Base-by-base conservation (phyloP, 106 monocot species). In the Dendrobium nobile region DNA sequence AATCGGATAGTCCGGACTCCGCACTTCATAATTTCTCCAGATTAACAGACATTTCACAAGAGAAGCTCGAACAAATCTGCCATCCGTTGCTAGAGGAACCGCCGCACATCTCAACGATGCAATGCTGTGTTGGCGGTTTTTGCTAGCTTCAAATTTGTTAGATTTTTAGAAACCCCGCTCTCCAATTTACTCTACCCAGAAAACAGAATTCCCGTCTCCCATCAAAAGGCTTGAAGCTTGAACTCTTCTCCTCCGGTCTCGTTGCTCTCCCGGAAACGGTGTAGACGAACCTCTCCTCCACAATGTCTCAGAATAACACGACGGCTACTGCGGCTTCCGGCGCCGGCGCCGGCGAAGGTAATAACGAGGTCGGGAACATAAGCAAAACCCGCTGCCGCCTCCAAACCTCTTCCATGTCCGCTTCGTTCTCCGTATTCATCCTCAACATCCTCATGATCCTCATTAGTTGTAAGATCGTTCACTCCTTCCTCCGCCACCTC, bases 381-480 rank as follows among this genome's bases (percentile, higher is more conserved):
- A 26, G 0, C 1, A 28, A 4, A 48, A 48, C 48, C 27, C 45
- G 9, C 41, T 75, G 75, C 75, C 6, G 47, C 9, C 44, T 45
- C 7, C 22, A 9, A 11, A 44, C 22, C 28, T 65, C 79, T n/a
- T 77, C 41, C 47, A 37, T 54, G 40, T 47, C 83, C 22, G 77
- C 64, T 47, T 75, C 77, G 17, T 84, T 82, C 82, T 73, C 87
- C 48, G 24, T 81, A 37, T 81, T 84, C 84, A 24, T 81, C 74
- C 41, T 73, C 64, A 33, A 64, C 59, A 43, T 86, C 82, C 31
- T 83, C 75, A 28, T 84, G 73, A 77, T 89, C 67, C 79, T 89
- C 74, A 48, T 92, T 19, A 64, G 44, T 75, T 75, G 87, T 85
- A 87, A 89, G 77, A 75, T 83, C 77, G 75, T 89, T 70, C 84